These are phyloP conservation scores for Eucalyptus lansdowneana DNA, from an alignment of 345 rosid species.

Conservation along the genomic window DNA sequence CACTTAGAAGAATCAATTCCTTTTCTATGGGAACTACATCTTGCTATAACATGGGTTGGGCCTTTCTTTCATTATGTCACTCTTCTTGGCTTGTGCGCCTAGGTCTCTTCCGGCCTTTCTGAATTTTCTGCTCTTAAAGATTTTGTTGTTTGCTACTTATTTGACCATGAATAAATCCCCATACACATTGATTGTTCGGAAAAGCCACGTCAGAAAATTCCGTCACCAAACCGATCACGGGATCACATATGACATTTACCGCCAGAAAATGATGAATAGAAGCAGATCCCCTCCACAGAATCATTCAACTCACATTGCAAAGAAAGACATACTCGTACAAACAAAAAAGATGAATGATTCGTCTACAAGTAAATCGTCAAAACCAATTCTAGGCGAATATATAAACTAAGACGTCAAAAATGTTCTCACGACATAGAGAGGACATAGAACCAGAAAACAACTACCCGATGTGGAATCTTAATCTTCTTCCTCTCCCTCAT, in stretches of 20 bases:
- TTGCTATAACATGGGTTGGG: neutral
- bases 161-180: neutral
- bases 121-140: neutral
- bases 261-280: neutral
- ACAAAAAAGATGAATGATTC: neutral
- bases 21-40: neutral
- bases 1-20: neutral
- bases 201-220: neutral
- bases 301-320: neutral
- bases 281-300: neutral
- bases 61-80: neutral
- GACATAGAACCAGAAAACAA: neutral
- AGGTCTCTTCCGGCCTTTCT: neutral
- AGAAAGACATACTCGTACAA: neutral
- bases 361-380: neutral
- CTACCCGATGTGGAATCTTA: neutral
- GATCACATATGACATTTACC: neutral
- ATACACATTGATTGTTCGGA: neutral
- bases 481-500: conserved; percentile 42
- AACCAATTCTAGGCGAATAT: neutral
- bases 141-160: neutral
- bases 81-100: neutral
- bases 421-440: neutral
- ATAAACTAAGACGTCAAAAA: neutral
- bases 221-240: neutral